Base-by-base conservation (phyloP, 257 asterid genomes). In the Solanum acaule region DNA sequence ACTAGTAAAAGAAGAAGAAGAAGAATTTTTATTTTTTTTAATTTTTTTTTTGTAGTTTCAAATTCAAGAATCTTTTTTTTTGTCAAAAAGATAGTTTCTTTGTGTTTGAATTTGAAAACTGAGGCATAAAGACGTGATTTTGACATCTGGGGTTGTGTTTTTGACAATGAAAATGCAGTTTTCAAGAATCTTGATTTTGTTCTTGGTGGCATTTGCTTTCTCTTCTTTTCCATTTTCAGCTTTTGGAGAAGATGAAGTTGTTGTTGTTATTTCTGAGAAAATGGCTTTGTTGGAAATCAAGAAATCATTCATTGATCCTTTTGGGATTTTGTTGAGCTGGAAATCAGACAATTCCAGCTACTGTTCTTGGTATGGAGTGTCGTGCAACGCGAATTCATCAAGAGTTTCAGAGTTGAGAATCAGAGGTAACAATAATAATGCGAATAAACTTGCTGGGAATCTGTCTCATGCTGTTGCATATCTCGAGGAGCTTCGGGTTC, bases 251-350 rank as follows among this genome's bases (percentile, higher is more conserved):
- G 91, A 65, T n/a, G 72, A 72, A 65, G 93, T 63, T 2, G 71
- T 88, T 2, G 93, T 63, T 2, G 71, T 88, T 2, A 91, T 56
- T 81, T 93, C 83, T 87, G 99, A 97, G 85, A 94, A 91, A 93
- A 92, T 98, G 87, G 98, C 96, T 65, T 95, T 97, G 6, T 78
- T 96, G 94, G 98, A 94, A 91, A 87, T 96, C 90, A 95, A 94
- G 92, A 91, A 85, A 88, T 93, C 96, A 29, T 86, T 97, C 40
- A 90, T 93, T n/a, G 99, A 97, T 91, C 95, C 95, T 15, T 87
- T 90, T n/a, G 95, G 93, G 63, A 90, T 92, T 90, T 89, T 96
- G 44, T 87, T 90, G 88, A 90, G 92, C 92, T 97, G 99, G 99
- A 88, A 88, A 87, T 90, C 81, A 49, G 88, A 63, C 34, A 83